Evolutionary conservation across 2,329 filamentous ascomycete species (phyloP).

Genomic region (Calonectria hongkongensis): DNA sequence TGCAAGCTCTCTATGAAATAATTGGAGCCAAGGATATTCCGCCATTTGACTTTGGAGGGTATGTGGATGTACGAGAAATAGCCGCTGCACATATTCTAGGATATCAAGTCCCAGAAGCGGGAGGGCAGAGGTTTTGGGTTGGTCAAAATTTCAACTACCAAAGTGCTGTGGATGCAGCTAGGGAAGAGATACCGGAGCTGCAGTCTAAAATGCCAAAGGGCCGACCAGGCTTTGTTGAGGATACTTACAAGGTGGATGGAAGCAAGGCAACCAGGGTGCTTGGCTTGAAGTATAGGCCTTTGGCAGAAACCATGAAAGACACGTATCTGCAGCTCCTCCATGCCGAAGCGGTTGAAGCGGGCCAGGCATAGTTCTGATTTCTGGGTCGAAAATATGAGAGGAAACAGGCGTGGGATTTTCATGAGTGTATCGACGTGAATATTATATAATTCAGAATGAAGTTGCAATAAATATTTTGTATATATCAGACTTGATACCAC

Average conservation of each 20-base stretch:
- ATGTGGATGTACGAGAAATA: constrained; percentile 76
- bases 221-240: constrained; percentile 47
- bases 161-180: constrained; percentile 71
- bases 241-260: constrained; percentile 66
- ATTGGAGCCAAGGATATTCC: constrained; percentile 44
- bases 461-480: background rate
- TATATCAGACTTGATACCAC: too few relatives aligned
- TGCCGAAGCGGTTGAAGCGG: constrained; percentile 13
- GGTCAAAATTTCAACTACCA: constrained; percentile 77
- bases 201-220: constrained; percentile 43
- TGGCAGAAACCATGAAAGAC: constrained; percentile 57
- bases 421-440: background rate
- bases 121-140: constrained; percentile 77
- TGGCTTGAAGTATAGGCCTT: constrained; percentile 74
- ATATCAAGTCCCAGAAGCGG: constrained; percentile 72
- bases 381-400: background rate
- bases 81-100: constrained; percentile 77
- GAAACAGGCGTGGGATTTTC: background rate
- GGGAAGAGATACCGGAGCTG: constrained; percentile 71
- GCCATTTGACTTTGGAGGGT: constrained; percentile 58
- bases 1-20: constrained; percentile 43
- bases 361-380: too few relatives aligned
- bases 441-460: background rate
- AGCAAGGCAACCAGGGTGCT: constrained; percentile 65
- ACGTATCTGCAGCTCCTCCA: constrained; percentile 29